Conservation (phyloP, 768 basidiomycete species). For the Boletus rufocinnamomeus region DNA sequence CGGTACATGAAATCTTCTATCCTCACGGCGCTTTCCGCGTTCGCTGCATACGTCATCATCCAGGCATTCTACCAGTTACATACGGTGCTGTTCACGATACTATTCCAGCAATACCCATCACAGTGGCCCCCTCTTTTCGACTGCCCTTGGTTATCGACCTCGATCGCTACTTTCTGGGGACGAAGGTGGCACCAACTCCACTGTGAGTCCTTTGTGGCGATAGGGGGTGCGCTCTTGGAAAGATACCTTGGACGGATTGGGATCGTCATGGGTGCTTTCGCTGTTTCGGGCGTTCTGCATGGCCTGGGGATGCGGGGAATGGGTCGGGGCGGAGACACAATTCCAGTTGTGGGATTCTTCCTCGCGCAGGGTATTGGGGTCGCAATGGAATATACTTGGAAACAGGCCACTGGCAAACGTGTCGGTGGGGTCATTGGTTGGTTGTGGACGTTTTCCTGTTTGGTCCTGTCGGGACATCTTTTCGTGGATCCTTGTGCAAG, state of each 20-base stretch:
- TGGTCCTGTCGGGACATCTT: conserved; percentile 47
- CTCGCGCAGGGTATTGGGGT: conserved; percentile 56
- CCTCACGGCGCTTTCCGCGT: conserved; percentile 46
- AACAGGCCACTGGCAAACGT: conserved; percentile 41
- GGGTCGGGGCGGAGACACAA: conserved; percentile 52
- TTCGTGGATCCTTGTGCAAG: conserved; percentile 47
- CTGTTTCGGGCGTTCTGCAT: conserved; percentile 60
- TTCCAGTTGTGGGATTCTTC: conserved; percentile 51
- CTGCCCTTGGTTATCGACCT: conserved; percentile 56
- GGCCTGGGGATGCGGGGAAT: conserved; percentile 59
- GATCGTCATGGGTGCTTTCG: conserved; percentile 57
- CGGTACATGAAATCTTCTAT: conserved; percentile 45
- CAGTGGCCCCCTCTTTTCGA: conserved; percentile 69
- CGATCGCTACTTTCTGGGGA: conserved; percentile 64
- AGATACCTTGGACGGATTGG: conserved; percentile 51
- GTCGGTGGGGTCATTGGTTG: conserved; percentile 51
- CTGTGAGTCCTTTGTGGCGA: conserved; percentile 52
- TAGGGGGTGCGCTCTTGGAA: conserved; percentile 48
- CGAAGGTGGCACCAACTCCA: conserved; percentile 69
- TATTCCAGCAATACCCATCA: conserved; percentile 49
- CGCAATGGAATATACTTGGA: conserved; percentile 51
- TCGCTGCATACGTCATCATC: conserved; percentile 47
- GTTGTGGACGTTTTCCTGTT: conserved; percentile 54
- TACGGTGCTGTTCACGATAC: conserved; percentile 44
- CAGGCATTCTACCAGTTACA: conserved; percentile 43